Evolutionary conservation across 1,284 basidiomycete genomes (phyloP), one percentile per base, ranked within the genome.

Genomic region (Irpex sp.): DNA sequence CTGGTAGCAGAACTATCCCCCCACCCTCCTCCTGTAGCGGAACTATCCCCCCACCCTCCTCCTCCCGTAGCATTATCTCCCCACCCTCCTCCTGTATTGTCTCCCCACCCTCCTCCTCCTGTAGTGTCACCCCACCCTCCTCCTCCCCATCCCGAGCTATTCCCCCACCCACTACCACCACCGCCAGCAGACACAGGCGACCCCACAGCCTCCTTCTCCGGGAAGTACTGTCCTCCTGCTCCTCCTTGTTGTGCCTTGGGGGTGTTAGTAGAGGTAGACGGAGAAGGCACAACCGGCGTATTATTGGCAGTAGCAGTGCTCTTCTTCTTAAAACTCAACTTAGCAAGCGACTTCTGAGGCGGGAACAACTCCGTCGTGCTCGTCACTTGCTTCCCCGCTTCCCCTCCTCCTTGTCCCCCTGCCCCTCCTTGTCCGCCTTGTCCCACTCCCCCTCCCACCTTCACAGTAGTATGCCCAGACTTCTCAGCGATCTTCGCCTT

Each of bases 291-390:
- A 3, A 36, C 54, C 2, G 48, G 48, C 2, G 13, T n/a, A 17
- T 3, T 51, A 6, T 15, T n/a, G 8, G 49, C n/a, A 17, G 49
- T n/a, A 21, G 49, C 17, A 6, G 49, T 51, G 49, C 49, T 75
- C 36, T 68, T 77, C 67, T 82, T 85, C 71, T 79, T 84, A 68
- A 85, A 82, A 47, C 72, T 79, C 13, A 82, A 73, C n/a, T 67
- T 65, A 2, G 67, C 67, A 26, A 77, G 64, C 52, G 72, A 56
- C 64, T 2, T 74, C 64, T 52, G 40, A 77, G 77, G 15, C 74
- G 75, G 58, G 79, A 76, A 56, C 26, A 56, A 56, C 9, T 15
- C 34, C 34, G 58, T 58, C 40, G 63, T 19, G 71, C 71, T 11
- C 74, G 26, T 26, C 26, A 26, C 26, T 26, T 26, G n/a, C n/a